Evolutionary conservation across 805 yeast species (phyloP), one percentile per base, ranked within the genome.

Genomic region (Henningerozyma blattae): DNA sequence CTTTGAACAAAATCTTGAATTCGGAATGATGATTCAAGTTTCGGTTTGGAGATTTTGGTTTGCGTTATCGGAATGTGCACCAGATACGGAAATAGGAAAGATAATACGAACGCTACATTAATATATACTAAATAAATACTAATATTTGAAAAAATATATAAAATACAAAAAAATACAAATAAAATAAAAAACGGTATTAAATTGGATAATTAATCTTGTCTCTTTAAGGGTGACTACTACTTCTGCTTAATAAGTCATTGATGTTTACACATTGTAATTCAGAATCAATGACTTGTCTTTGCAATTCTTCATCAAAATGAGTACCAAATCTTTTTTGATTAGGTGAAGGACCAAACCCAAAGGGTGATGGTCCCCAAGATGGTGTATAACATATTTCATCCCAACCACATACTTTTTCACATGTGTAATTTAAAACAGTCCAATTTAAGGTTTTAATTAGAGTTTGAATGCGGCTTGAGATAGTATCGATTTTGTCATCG

Each of bases 361-460:
- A 29, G 4, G 76, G 76, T 1, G 67, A 55, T 3, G 78, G 79
- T 1, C 67, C 80, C 79, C 79, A 72, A 0, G 76, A 66, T 2
- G 79, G 79, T 13, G 71, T 63, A 35, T 61, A 72, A 41, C 80
- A 75, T 3, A 70, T 45, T 41, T 70, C 74, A 42, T 69, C 65
- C 52, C 55, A 50, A 0, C 43, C 55, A 48, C 80, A 73, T 4
- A 44, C 49, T 3, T 45, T 34, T 0, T 59, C 43, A 47, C 78
- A 72, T 28, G 55, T 41, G 36, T 63, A 65, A 37, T 59, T 61
- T 0, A 58, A 43, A 5, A 68, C 36, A 4, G 48, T 41, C 75
- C 75, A 73, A 30, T 57, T 49, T 34, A 68, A 43, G 1, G 37
- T 22, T 1, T 46, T 28, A 33, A 3, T 43, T 38, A 10, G n/a